Conservation (phyloP, 352 stramenopile genomes). For the Pythium diclinum region DNA sequence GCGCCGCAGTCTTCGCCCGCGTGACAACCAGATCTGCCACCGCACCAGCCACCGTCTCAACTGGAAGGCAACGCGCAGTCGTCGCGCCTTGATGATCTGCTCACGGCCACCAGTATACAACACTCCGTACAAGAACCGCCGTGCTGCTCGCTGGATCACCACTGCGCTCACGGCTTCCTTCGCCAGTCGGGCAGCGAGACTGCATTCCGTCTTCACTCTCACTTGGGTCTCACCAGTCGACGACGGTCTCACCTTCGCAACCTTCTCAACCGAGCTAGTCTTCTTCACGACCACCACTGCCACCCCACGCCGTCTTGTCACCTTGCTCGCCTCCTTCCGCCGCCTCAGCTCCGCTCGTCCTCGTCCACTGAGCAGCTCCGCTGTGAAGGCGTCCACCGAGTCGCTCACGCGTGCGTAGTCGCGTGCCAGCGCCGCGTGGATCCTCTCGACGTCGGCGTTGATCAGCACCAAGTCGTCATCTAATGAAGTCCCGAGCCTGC, state of each 20-base stretch:
- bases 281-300: background rate
- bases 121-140: conserved; percentile 17
- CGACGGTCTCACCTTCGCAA: background rate
- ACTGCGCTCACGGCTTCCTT: conserved; percentile 6
- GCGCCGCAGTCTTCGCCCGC: background rate
- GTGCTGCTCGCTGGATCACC: conserved; percentile 15
- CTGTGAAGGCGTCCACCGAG: conserved; percentile 18
- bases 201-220: background rate
- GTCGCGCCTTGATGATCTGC: background rate
- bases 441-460: conserved; percentile 9
- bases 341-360: background rate
- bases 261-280: background rate
- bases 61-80: background rate
- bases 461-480: conserved; percentile 13
- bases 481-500: background rate
- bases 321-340: background rate
- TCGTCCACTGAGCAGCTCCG: conserved; percentile 2
- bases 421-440: background rate
- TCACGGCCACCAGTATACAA: conserved; percentile 7
- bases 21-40: conserved; percentile 5
- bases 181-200: conserved; percentile 13
- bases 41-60: conserved; percentile 1
- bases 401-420: conserved; percentile 1
- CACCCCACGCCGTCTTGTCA: background rate
- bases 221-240: background rate